Evolutionary conservation across 75 land plant species (phyloP).

Genomic region (Gnetum montanum): DNA sequence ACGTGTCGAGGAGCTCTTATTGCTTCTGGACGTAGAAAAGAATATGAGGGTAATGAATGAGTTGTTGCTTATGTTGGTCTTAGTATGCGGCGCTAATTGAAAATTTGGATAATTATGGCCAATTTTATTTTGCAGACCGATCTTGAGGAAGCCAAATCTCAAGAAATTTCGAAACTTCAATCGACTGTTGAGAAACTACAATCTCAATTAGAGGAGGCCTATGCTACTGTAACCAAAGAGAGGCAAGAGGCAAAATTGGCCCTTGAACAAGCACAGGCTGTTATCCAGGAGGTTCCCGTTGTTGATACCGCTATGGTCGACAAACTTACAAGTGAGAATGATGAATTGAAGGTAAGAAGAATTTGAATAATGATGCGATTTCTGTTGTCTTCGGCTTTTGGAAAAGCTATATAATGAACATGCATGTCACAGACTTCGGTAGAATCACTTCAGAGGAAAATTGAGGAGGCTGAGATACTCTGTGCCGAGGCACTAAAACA

Average conservation of each 20-base stretch:
- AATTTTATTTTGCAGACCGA: constrained; percentile 77
- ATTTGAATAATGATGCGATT: too few relatives aligned
- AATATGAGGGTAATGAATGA: constrained; percentile 65
- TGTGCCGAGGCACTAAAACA: constrained; percentile 34
- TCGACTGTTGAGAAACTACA: constrained; percentile 54
- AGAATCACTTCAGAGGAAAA: constrained; percentile 29
- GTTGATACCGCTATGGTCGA: constrained; percentile 62
- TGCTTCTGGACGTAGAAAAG: constrained; percentile 86
- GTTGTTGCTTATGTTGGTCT: not conserved
- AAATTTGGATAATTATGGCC: not conserved
- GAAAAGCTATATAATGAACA: not conserved
- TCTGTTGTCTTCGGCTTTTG: not conserved
- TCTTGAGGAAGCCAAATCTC: constrained; percentile 75
- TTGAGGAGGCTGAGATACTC: constrained; percentile 50
- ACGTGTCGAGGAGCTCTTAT: constrained; percentile 89
- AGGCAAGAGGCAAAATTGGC: constrained; percentile 55
- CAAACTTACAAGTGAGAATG: constrained; percentile 42
- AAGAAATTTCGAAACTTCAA: constrained; percentile 74
- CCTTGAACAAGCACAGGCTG: constrained; percentile 66
- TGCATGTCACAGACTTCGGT: constrained; percentile 27
- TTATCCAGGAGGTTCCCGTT: constrained; percentile 54
- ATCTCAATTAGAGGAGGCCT: constrained; percentile 47
- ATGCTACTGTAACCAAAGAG: constrained; percentile 46
- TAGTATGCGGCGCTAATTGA: too few relatives aligned
- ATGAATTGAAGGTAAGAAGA: constrained; percentile 51